Base-by-base conservation (phyloP, 352 stramenopile genomes). In the Globisporangium yorkense region DNA sequence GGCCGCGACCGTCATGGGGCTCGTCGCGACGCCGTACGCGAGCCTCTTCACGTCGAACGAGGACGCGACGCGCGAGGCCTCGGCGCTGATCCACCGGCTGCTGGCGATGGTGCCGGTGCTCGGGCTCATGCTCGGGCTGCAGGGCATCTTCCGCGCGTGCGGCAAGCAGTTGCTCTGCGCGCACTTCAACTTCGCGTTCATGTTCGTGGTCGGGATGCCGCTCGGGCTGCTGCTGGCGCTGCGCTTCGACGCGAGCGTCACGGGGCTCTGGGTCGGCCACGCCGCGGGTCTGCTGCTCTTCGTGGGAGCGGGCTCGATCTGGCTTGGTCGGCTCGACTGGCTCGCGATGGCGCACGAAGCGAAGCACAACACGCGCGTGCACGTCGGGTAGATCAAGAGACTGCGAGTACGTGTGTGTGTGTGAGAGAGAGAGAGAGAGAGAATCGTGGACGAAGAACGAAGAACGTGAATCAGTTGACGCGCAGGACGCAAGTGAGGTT, bases 191-290 rank as follows among this genome's bases (percentile, higher is more conserved):
- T 55, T 69, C 24, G 24, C 41, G 6, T 50, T 39, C 35, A 44
- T 66, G 40, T 57, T 75, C 35, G 39, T 65, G 13, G 16, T 72
- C 16, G 64, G 64, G 0, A 46, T 72, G 16, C 67, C 67, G 5
- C 35, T 72, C 15, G 64, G 64, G 1, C 13, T 62, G 3, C 27
- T 61, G 7, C 41, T 75, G 15, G 67, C 60, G 3, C 20, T 70
- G 29, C 12, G 20, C 4, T 59, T 66, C 9, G 39, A 56, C 5
- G 46, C 31, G 13, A 61, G 67, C 45, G 55, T 75, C 35, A 31
- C 53, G 1, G 67, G 67, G 0, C 61, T 75, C n/a, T 75, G 67
- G 67, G 1, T 64, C n/a, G 67, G 64, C 5, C 57, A 67, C 40
- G 54, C 40, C 5, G 51, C 50, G 0, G 67, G 64, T 16, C 54